These are phyloP conservation scores for Smallanthus sonchifolius DNA, from an alignment of 129 eudicot species.

Conservation along the genomic window DNA sequence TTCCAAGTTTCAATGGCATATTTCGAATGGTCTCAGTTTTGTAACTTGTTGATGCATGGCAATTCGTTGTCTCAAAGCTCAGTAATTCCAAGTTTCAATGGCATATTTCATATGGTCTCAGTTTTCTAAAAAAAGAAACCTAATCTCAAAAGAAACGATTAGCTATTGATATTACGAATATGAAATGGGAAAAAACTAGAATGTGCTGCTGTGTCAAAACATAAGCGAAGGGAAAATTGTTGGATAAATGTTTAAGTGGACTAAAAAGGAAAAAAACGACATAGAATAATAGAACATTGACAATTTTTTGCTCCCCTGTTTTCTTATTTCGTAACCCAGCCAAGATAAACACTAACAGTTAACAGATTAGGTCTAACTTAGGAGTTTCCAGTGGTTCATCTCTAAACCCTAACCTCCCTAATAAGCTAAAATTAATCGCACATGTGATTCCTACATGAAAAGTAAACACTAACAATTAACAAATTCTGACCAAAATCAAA, in stretches of 20 bases:
- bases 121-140: conserved; percentile 4
- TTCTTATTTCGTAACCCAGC: too few relatives aligned
- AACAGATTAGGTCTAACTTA: too few relatives aligned
- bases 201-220: background rate
- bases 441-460: too few relatives aligned
- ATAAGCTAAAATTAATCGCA: too few relatives aligned
- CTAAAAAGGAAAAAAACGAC: background rate
- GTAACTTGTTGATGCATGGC: background rate
- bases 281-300: background rate
- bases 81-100: background rate
- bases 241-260: background rate
- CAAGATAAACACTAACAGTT: too few relatives aligned
- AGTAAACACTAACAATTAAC: too few relatives aligned
- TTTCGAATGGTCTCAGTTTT: background rate
- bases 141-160: too few relatives aligned
- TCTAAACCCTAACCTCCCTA: too few relatives aligned
- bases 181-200: background rate
- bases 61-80: conserved; percentile 11
- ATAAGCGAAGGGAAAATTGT: background rate
- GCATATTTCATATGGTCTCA: background rate
- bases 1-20: background rate
- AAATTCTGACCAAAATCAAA: too few relatives aligned
- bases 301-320: background rate
- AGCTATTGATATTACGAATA: background rate
- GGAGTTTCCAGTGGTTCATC: too few relatives aligned